These are phyloP conservation scores for Backusella luteola DNA, from an alignment of 192 early-diverging fungal species.

Conservation along the genomic window DNA sequence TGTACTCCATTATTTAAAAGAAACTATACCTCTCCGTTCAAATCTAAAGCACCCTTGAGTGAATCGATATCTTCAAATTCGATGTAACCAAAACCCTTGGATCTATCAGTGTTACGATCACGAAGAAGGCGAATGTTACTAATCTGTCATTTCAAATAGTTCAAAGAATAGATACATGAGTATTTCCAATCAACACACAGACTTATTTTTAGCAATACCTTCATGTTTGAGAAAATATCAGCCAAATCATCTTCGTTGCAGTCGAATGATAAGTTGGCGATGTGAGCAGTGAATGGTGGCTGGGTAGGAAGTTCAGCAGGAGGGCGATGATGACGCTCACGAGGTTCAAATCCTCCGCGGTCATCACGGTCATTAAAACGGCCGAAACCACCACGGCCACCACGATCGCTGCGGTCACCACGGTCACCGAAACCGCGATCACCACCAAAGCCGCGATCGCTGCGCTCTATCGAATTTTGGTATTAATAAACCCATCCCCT, in stretches of 20 bases:
- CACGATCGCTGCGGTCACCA: slow-evolving; percentile 10
- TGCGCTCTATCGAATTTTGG: background rate
- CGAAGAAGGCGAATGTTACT: slow-evolving; percentile 76
- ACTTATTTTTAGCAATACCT: slow-evolving; percentile 42
- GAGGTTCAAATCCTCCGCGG: slow-evolving; percentile 33
- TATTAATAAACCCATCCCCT: background rate
- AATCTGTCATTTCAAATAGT: slow-evolving; percentile 47
- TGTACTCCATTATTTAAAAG: background rate
- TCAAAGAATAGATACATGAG: background rate
- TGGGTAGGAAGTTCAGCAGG: slow-evolving; percentile 70
- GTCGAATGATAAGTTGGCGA: slow-evolving; percentile 92
- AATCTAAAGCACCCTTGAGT: slow-evolving; percentile 74
- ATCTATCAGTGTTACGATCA: slow-evolving; percentile 74
- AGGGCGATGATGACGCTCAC: slow-evolving; percentile 41
- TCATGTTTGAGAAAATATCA: slow-evolving; percentile 68
- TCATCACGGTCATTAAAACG: slow-evolving; percentile 39
- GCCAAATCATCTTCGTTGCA: slow-evolving; percentile 73
- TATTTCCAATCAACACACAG: background rate
- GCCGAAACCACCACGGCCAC: slow-evolving; percentile 3
- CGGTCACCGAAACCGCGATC: slow-evolving; percentile 24
- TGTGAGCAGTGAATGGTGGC: slow-evolving; percentile 87
- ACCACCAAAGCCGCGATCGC: slow-evolving; percentile 28
- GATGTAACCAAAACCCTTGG: slow-evolving; percentile 95
- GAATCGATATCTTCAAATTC: slow-evolving; percentile 88
- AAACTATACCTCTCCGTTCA: slow-evolving; percentile 51